Evolutionary conservation across 2,329 filamentous ascomycete genomes (phyloP).

Genomic region (Penicillium psychrosexuale): DNA sequence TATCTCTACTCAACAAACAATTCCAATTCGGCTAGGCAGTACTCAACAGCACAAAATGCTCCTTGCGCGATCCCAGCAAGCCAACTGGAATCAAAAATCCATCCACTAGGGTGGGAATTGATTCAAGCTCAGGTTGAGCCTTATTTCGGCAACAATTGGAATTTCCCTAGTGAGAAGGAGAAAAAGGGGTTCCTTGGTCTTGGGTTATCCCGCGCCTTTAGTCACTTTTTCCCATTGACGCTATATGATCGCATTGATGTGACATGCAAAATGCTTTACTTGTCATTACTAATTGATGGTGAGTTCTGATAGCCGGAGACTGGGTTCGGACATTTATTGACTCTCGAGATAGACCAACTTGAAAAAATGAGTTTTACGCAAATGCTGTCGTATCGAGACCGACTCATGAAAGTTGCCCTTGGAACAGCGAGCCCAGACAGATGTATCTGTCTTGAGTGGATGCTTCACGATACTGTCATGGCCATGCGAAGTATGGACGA

Average conservation of each 20-base stretch:
- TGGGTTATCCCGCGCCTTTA: conserved; percentile 19
- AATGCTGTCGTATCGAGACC: conserved; percentile 15
- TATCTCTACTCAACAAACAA: neutral
- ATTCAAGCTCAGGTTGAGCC: conserved; percentile 19
- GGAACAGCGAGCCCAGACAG: conserved; percentile 7
- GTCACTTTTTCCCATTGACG: conserved; percentile 14
- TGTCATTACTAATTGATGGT: conserved; percentile 20
- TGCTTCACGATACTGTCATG: conserved; percentile 16
- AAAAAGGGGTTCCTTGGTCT: conserved; percentile 13
- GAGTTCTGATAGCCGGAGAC: neutral
- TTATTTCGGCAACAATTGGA: conserved; percentile 15
- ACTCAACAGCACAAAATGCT: conserved; percentile 2
- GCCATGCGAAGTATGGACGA: conserved; percentile 13
- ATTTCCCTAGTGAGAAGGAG: conserved; percentile 14
- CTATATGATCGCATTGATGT: conserved; percentile 13
- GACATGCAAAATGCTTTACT: conserved; percentile 17
- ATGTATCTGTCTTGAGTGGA: conserved; percentile 13
- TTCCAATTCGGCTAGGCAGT: neutral
- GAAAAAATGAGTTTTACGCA: conserved; percentile 19
- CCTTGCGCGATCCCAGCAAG: conserved; percentile 4
- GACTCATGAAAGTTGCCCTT: conserved; percentile 9
- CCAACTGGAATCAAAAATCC: conserved; percentile 13
- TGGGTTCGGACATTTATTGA: neutral
- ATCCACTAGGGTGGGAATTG: conserved; percentile 13
- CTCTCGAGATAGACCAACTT: conserved; percentile 13